Conservation (phyloP, 345 rosid genomes). For the Murraya paniculata region DNA sequence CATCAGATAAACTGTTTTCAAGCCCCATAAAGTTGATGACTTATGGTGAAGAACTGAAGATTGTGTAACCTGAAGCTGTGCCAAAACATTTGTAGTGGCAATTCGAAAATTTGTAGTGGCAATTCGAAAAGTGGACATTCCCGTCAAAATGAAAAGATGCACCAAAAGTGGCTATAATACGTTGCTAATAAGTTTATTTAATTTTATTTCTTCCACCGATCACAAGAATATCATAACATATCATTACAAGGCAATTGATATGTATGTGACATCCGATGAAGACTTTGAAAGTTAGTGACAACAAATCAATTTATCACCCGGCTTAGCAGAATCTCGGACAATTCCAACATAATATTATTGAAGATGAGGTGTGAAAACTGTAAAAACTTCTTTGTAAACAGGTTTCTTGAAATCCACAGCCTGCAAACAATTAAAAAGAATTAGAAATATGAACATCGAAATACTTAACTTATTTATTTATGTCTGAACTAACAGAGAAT, state of each 20-base stretch:
- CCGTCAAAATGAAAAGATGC: not conserved
- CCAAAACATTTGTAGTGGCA: not conserved
- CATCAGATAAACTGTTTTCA: too few species aligned
- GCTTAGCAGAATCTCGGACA: not conserved
- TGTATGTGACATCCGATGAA: not conserved
- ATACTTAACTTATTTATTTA: too few species aligned
- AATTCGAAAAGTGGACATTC: not conserved
- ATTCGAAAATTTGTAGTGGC: not conserved
- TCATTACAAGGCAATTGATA: not conserved
- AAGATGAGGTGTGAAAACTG: slow-evolving; percentile 60
- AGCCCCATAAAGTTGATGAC: too few species aligned
- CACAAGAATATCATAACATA: not conserved
- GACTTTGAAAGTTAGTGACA: not conserved
- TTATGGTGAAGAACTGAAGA: too few species aligned
- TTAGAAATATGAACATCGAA: not conserved
- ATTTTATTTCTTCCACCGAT: not conserved
- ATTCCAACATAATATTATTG: slow-evolving; percentile 18
- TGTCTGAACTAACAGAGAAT: not conserved
- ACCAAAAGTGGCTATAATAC: not conserved
- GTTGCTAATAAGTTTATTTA: not conserved
- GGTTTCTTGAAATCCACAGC: slow-evolving; percentile 91
- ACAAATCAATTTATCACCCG: not conserved
- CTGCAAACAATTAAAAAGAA: slow-evolving; percentile 34
- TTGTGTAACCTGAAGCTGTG: too few species aligned
- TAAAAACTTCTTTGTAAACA: slow-evolving; percentile 73